Conservation (phyloP, 345 rosid species). For the Eucalyptus marginata region DNA sequence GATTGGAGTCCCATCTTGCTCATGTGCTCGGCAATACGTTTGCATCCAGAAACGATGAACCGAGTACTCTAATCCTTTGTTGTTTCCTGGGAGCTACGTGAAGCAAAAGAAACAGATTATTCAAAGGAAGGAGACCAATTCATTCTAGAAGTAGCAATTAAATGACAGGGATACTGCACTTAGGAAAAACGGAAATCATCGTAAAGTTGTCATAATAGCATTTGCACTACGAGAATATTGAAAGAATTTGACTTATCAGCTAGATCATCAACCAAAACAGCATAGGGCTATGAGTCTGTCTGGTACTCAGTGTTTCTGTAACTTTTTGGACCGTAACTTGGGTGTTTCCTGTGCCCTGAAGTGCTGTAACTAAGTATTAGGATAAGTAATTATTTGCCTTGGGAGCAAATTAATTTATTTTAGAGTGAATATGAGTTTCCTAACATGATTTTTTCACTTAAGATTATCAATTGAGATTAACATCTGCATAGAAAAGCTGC, state of each 20-base stretch:
- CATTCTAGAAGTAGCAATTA: neutral
- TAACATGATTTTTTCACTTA: neutral
- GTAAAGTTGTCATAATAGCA: neutral
- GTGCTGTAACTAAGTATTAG: neutral
- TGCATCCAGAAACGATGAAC: constrained; percentile 87
- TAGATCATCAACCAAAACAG: neutral
- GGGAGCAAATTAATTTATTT: neutral
- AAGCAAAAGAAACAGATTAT: neutral
- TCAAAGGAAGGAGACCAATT: neutral
- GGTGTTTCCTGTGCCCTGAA: neutral
- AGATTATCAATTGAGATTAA: neutral
- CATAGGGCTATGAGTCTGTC: neutral
- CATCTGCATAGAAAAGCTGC: neutral
- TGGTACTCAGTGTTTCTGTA: neutral
- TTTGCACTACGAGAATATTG: neutral
- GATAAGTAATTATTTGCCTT: neutral
- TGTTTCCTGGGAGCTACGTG: neutral
- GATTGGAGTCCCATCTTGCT: constrained; percentile 73
- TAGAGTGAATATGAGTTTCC: neutral
- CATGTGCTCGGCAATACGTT: constrained; percentile 87
- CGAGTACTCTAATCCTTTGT: constrained; percentile 55
- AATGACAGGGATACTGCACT: neutral
- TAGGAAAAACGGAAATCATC: neutral
- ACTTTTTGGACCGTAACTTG: neutral
- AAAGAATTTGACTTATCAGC: neutral